phyloP scores from a whole-genome alignment of 192 early-diverging fungal species.

The Coemansia sp. region DNA sequence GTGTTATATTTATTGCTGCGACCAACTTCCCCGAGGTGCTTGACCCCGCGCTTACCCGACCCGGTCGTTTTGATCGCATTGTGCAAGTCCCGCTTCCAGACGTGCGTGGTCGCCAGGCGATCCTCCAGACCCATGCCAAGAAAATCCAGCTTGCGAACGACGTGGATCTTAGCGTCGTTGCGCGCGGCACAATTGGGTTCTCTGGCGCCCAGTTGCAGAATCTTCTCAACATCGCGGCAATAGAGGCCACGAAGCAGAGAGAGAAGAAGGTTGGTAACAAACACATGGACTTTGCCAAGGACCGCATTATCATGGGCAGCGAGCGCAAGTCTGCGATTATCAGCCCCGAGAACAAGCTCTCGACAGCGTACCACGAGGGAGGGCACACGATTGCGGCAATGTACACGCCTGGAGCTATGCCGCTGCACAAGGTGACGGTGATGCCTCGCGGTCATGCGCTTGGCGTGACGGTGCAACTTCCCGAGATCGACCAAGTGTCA shows the following conservation, averaged over 20 bases:
- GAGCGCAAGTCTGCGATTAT: constrained; percentile 92
- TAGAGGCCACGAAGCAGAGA: constrained; percentile 84
- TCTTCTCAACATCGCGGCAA: constrained; percentile 96
- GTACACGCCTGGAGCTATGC: constrained; percentile 93
- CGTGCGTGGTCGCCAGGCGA: constrained; percentile 91
- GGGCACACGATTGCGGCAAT: constrained; percentile 95
- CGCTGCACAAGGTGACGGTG: constrained; percentile 97
- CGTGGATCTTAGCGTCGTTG: constrained; percentile 81
- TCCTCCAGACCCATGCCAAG: constrained; percentile 88
- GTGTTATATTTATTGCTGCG: constrained; percentile 97
- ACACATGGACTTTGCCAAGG: constrained; percentile 97
- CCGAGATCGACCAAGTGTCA: constrained; percentile 83
- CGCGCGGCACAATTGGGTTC: constrained; percentile 97
- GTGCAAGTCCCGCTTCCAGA: constrained; percentile 95
- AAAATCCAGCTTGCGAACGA: constrained; percentile 68
- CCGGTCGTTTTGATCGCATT: constrained; percentile 95
- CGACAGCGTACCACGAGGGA: constrained; percentile 98
- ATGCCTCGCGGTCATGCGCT: constrained; percentile 88
- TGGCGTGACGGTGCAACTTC: constrained; percentile 87
- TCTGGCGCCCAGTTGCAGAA: constrained; percentile 99
- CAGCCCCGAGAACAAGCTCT: constrained; percentile 78
- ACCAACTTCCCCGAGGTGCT: constrained; percentile 98
- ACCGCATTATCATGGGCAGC: constrained; percentile 97
- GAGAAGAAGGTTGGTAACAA: constrained; percentile 69
- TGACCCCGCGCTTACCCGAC: constrained; percentile 94